Conservation (phyloP, 768 basidiomycete genomes). For the Amanita brunnescens region DNA sequence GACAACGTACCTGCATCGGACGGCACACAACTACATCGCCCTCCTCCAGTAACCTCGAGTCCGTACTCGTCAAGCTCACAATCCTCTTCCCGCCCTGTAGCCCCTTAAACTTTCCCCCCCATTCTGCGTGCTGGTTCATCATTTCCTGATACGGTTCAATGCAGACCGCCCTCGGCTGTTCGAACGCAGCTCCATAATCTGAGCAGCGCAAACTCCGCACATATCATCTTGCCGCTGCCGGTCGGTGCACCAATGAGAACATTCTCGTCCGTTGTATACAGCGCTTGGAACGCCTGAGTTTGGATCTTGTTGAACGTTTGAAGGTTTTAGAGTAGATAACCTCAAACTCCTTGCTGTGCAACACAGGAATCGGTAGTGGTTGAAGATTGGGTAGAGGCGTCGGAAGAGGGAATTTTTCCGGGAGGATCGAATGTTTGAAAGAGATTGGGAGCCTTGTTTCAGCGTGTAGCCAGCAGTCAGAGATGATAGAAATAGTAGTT, state of each 20-base stretch:
- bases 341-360: too few relatives aligned
- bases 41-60: constrained; percentile 70
- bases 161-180: constrained; percentile 81
- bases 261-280: constrained; percentile 95
- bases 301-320: constrained; percentile 97
- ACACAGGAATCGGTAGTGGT: constrained; percentile 76
- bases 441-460: constrained; percentile 93
- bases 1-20: too few relatives aligned
- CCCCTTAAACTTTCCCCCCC: constrained; percentile 74
- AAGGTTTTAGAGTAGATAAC: constrained; percentile 71
- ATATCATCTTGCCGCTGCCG: constrained; percentile 95
- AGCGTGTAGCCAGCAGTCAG: constrained; percentile 92
- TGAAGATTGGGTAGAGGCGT: constrained; percentile 93
- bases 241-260: constrained; percentile 96
- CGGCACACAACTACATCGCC: too few relatives aligned
- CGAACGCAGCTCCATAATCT: constrained; percentile 89
- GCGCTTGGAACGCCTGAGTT: too few relatives aligned
- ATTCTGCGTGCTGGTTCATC: constrained; percentile 89
- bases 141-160: constrained; percentile 97
- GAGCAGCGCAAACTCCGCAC: constrained; percentile 91
- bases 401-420: constrained; percentile 93
- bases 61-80: constrained; percentile 80
- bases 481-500: constrained; percentile 96
- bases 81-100: constrained; percentile 92
- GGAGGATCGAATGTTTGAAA: constrained; percentile 96